Evolutionary conservation across 495 filamentous ascomycete species (phyloP), one percentile per base, ranked within the genome.

Genomic region (Neurospora sp.): DNA sequence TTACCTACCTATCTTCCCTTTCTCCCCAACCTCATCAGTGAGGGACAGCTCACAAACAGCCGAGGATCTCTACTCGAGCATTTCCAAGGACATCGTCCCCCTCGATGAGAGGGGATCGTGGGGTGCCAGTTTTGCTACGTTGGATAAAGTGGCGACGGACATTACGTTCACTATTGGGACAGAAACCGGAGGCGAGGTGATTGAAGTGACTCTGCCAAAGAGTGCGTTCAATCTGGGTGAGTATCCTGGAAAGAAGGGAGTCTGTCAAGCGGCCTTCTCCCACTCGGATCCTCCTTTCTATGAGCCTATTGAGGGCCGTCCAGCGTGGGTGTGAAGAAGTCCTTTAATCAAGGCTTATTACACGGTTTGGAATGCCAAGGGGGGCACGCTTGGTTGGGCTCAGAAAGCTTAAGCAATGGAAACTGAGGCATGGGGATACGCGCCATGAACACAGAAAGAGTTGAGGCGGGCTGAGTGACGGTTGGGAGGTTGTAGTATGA

Each of bases 341-440:
- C 72, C 77, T 2, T 59, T 74, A 41, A 37, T 81, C 12, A 73
- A 77, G 72, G 66, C 70, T 20, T 81, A 78, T 39, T 79, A 78
- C 39, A 80, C 79, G 2, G 75, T 77, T 4, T 80, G 77, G 78
- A 73, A 81, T 69, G 73, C 62, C 3, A 42, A 38, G 8, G 71
- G 14, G 3, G 12, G 27, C 27, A 35, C 54, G 23, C 54, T 62
- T 62, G 54, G 54, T 35, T 62, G 54, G 54, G 54, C 27, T 14
- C 23, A 62, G 12, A 59, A 31, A 27, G 12, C 12, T 59, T 59
- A 59, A 46, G 42, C 18, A 14, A n/a, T 20, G 42, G 18, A 14
- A 59, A 4, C 20, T 31, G 12, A 10, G 48, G 12, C 23, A 16
- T 27, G 20, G 23, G 23, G 23, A 23, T 27, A 54, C 5, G 20